Evolutionary conservation across 2,329 filamentous ascomycete species (phyloP).

Genomic region (Exophiala xenobiotica): DNA sequence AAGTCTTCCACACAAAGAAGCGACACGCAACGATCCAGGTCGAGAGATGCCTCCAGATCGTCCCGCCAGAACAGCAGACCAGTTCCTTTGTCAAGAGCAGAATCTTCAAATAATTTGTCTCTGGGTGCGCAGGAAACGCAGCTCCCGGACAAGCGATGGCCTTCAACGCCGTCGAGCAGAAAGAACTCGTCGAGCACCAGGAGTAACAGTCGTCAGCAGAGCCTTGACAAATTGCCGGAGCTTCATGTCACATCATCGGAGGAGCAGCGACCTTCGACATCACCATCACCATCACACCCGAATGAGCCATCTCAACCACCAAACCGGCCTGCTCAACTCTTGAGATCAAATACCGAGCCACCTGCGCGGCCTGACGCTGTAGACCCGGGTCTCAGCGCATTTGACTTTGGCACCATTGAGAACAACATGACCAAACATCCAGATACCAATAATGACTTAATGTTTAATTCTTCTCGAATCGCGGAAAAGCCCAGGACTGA

Average conservation of each 20-base stretch:
- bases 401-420: conserved; percentile 11
- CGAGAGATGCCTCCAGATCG: conserved; percentile 17
- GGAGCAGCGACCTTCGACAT: background rate
- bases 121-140: background rate
- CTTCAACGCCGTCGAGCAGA: conserved; percentile 15
- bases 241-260: background rate
- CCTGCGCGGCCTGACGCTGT: background rate
- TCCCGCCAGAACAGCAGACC: conserved; percentile 6
- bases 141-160: conserved; percentile 8
- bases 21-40: conserved; percentile 24
- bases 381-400: conserved; percentile 10
- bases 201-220: conserved; percentile 6
- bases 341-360: conserved; percentile 7
- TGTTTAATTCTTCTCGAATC: conserved; percentile 2
- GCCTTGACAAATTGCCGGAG: conserved; percentile 1
- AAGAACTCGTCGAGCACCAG: conserved; percentile 3
- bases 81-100: conserved; percentile 15
- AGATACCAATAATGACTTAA: conserved; percentile 1
- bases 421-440: background rate
- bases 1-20: conserved; percentile 15
- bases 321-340: background rate
- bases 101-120: conserved; percentile 13
- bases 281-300: background rate
- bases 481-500: conserved; percentile 12
- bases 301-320: background rate